Evolutionary conservation across 2,329 filamentous ascomycete genomes (phyloP).

Genomic region (Tetracladium maxilliforme): DNA sequence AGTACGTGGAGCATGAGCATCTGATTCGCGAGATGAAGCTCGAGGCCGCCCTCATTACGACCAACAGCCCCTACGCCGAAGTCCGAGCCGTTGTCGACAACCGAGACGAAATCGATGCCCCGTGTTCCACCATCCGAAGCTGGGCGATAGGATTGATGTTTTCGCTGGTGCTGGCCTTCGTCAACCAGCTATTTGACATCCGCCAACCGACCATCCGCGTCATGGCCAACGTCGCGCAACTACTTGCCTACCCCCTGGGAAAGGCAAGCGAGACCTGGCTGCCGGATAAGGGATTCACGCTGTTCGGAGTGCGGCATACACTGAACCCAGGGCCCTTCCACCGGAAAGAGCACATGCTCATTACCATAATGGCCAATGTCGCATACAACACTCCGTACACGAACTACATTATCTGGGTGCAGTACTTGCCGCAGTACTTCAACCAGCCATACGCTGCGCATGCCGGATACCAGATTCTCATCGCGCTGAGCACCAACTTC

Average conservation of each 20-base stretch:
- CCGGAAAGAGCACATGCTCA: constrained; percentile 32
- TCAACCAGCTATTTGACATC: constrained; percentile 25
- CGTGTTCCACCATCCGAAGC: constrained; percentile 25
- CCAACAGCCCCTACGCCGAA: constrained; percentile 41
- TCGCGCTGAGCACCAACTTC: constrained; percentile 34
- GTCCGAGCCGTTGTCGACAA: constrained; percentile 28
- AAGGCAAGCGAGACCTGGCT: constrained; percentile 12
- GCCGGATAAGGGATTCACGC: constrained; percentile 32
- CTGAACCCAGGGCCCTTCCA: too few relatives aligned
- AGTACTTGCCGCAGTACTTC: constrained; percentile 32
- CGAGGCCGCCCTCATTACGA: constrained; percentile 36
- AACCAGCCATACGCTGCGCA: constrained; percentile 31
- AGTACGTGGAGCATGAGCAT: too few relatives aligned
- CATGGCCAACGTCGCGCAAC: constrained; percentile 22
- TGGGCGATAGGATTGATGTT: constrained; percentile 21
- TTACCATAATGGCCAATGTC: constrained; percentile 33
- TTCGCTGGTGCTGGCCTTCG: constrained; percentile 14
- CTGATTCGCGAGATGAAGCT: constrained; percentile 38
- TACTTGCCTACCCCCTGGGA: too few relatives aligned
- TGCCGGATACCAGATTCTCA: constrained; percentile 32
- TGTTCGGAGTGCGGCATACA: constrained; percentile 20
- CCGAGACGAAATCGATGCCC: constrained; percentile 22
- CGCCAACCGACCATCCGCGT: constrained; percentile 24
- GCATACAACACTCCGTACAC: constrained; percentile 31
- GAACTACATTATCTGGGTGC: constrained; percentile 32